Base-by-base conservation (phyloP, 257 asterid genomes). In the Nicotiana tomentosiformis region DNA sequence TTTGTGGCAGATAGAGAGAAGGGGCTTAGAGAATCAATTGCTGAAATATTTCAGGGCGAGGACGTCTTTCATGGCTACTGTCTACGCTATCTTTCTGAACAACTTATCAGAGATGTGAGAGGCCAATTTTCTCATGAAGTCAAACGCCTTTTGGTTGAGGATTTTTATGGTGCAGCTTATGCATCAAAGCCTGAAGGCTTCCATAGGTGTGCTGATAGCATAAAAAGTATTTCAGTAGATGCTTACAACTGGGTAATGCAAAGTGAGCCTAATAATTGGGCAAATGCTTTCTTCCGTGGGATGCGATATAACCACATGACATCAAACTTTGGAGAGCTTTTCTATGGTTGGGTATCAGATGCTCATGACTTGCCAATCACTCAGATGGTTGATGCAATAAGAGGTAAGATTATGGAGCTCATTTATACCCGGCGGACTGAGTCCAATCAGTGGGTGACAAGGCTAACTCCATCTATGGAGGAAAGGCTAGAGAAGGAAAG, bases 221-320 rank as follows among this genome's bases (percentile, higher is more conserved):
- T 96, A 33, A 94, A 93, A 84, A 88, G 87, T 46, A 93, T 94
- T 77, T 96, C 99, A 61, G 46, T 84, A 1, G 97, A 94, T 62
- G 99, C 98, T 17, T 92, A 93, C 77, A 91, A 92, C 53, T 96
- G 98, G 98, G 82, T 94, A 61, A 88, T 92, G 96, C 92, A 86
- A 86, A 96, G 96, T 39, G 99, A 93, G 86, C 99, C 99, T 3
- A 88, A 84, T 66, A 97, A 91, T 88, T 96, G 99, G 99, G 92
- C 98, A 18, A 94, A 92, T 65, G 93, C 98, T 1, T 91, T 82
- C 82, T 93, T 96, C 87, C 95, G 84, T 29, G 99, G 98, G 37
- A 86, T 95, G 51, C 90, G 99, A 82, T 96, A 94, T 89, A 91
- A 92, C 87, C 97, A 89, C 83, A 84, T 92, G 96, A 77, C 87